Base-by-base conservation (phyloP, 1,284 basidiomycete genomes). In the Trichosporon asahii region DNA sequence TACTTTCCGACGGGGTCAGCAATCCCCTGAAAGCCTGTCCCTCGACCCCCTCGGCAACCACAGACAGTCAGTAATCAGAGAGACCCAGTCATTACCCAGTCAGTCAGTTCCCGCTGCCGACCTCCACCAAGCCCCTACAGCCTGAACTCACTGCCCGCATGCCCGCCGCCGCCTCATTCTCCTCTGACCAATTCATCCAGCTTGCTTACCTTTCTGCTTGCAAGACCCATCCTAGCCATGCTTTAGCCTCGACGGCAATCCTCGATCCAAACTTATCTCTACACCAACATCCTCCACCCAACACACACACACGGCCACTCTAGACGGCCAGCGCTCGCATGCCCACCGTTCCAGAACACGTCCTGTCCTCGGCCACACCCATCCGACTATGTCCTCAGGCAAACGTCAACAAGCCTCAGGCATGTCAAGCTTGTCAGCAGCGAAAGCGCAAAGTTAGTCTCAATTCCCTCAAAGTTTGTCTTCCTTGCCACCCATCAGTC, bases 261-360 rank as follows among this genome's bases (percentile, higher is more conserved):
- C 9, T 53, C 49, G 18, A n/a, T 44, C 21, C 21, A 11, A 21
- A 21, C 49, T 23, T 53, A 21, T 53, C 23, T 25, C 49, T 11
- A 5, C 49, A n/a, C 8, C 21, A 23, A 23, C 25, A 4, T 8
- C 2, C 18, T n/a, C 21, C 18, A 46, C 31, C 11, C 31, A 8
- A 6, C 31, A 46, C 44, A 46, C 35, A 21, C 31, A 46, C 21
- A 46, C 44, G 8, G 15, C 7, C 21, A 25, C 49, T 21, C 9
- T 5, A n/a, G n/a, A n/a, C n/a, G 21, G 8, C 57, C 29, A 61
- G 9, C 27, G 57, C 27, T 31, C 57, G 21, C 57, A 61, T 61
- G 57, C 57, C 57, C 21, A 61, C 27, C 29, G 57, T 61, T 11
- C 57, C 57, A 2, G 57, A 61, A 14, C 57, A 61, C 57, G 57